Percentiles rank a stretch among this genome's conserved stretches.
These are phyloP conservation scores for Talaromyces adpressus DNA, from an alignment of 495 filamentous ascomycete genomes.

Conservation along the genomic window DNA sequence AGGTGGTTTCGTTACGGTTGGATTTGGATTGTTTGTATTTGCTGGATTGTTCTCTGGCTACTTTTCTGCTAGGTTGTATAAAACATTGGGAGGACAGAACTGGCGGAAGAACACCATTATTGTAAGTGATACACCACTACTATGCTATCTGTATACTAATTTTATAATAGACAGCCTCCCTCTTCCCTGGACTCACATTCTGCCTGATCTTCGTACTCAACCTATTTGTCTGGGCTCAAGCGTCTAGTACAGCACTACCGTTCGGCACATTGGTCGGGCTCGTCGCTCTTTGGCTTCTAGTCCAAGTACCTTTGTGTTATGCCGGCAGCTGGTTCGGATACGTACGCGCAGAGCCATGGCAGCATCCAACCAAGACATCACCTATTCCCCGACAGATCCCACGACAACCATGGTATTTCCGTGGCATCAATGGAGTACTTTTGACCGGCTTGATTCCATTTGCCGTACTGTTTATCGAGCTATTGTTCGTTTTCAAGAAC, in stretches of 20 bases:
- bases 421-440: conserved; percentile 52
- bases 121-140: conserved; percentile 20
- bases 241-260: conserved; percentile 83
- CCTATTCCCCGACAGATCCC: conserved; percentile 70
- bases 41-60: conserved; percentile 91
- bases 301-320: conserved; percentile 87
- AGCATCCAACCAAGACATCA: conserved; percentile 81
- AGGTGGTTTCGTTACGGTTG: conserved; percentile 86
- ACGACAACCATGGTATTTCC: conserved; percentile 72
- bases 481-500: conserved; percentile 87
- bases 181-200: conserved; percentile 82
- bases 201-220: conserved; percentile 76
- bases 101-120: conserved; percentile 80
- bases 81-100: conserved; percentile 74
- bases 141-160: conserved; percentile 15
- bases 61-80: conserved; percentile 78
- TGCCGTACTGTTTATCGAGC: conserved; percentile 88
- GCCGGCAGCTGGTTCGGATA: conserved; percentile 77
- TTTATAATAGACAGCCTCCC: conserved; percentile 53
- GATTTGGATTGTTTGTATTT: conserved; percentile 78
- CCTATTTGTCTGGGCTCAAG: conserved; percentile 90
- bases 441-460: conserved; percentile 84
- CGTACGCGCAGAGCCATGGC: conserved; percentile 60
- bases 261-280: conserved; percentile 78
- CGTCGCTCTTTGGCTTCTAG: conserved; percentile 75